Base-by-base conservation (phyloP, 2,329 filamentous ascomycete species). In the Cercospora brassicicola region DNA sequence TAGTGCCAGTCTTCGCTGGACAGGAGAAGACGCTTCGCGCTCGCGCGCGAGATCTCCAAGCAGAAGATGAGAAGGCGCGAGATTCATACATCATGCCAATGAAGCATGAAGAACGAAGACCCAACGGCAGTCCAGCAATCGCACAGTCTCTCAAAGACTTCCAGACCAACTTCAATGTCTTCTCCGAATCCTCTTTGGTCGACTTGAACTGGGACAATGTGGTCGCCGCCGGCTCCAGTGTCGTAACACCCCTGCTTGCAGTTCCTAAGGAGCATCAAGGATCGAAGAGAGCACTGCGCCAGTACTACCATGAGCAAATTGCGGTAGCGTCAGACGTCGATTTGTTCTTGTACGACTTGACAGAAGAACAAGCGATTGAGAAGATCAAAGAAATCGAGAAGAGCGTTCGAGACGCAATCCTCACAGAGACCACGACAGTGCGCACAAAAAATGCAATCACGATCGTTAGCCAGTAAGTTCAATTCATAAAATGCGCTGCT, bases 401-500 rank as follows among this genome's bases (percentile, higher is more conserved):
- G 23, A 85, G 84, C n/a, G 85, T 96, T 72, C 88, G 88, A 55
- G 90, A 95, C 79, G 88, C 90, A 3, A 89, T 96, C 63, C 83
- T 96, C 23, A 87, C 89, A n/a, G 92, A 96, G 79, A 92, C 91
- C 0, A 94, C 92, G 0, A 92, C 91, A 0, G 88, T 96, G 56
- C 87, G 93, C 39, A 96, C 93, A 18, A 96, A 94, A 82, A 91
- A 96, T 75, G 91, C 92, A 9, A 89, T 96, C 66, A 96, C 93
- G 0, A 95, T 96, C 75, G 91, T 88, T 36, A 92, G 90, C 55
- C 89, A 94, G 77, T 94, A 95, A 67, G 68, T 62, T 53, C 62
- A 20, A 23, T 11, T 10, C 31, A 36, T 2, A n/a, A 23, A n/a
- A 23, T 8, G 30, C 15, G 48, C 18, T 20, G 15, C 18, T 48